These are phyloP conservation scores for Stereocaulon alpinum DNA, from an alignment of 495 filamentous ascomycete species.

Conservation along the genomic window DNA sequence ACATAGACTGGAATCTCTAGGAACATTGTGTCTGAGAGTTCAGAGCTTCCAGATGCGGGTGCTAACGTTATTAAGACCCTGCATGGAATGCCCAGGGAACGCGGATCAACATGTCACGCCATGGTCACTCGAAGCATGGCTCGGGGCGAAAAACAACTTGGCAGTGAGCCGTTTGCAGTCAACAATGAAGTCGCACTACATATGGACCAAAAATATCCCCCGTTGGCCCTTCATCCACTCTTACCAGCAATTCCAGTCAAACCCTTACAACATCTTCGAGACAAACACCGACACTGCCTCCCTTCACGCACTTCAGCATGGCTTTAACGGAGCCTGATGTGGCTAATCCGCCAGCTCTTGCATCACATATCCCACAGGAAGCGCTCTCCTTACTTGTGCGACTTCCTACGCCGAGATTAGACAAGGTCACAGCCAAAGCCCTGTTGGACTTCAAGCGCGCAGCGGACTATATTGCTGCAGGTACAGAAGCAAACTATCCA, in stretches of 20 bases:
- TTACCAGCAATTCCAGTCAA: neutral
- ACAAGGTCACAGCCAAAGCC: constrained; percentile 35
- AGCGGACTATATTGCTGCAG: constrained; percentile 56
- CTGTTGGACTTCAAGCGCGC: constrained; percentile 51
- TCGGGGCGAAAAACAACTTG: too few relatives aligned
- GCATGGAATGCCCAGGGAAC: too few relatives aligned
- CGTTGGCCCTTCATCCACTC: neutral
- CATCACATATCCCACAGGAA: neutral
- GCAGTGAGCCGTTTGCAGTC: too few relatives aligned
- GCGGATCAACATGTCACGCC: too few relatives aligned
- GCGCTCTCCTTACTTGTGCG: neutral
- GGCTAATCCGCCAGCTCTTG: neutral
- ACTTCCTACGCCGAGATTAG: constrained; percentile 6
- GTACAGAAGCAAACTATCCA: constrained; percentile 21
- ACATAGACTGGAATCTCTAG: too few relatives aligned
- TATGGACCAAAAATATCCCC: too few relatives aligned
- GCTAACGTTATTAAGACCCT: too few relatives aligned
- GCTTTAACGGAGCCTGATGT: neutral
- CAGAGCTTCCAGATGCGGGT: too few relatives aligned
- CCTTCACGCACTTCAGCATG: neutral
- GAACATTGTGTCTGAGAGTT: too few relatives aligned
- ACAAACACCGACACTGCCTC: neutral
- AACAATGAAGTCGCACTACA: too few relatives aligned
- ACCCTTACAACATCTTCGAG: neutral
- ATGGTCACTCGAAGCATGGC: too few relatives aligned